Base-by-base conservation (phyloP, 2,329 filamentous ascomycete species). In the Colletotrichum plurivorum region DNA sequence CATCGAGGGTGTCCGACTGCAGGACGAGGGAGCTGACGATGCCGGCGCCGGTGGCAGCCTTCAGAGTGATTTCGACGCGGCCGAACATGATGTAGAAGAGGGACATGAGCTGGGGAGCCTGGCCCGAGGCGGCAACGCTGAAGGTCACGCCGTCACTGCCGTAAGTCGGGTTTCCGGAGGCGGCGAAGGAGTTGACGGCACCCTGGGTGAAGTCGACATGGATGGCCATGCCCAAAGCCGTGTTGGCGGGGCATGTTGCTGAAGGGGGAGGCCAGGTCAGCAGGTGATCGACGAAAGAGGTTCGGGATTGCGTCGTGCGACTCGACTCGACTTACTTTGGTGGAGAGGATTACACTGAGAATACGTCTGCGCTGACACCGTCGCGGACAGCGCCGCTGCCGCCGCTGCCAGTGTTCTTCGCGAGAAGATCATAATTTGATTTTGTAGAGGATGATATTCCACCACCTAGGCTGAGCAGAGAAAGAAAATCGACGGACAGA, bases 31-130 rank as follows among this genome's bases (percentile, higher is more conserved):
- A 96, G 80, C 94, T 97, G 73, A 99, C 95, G 75, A 99, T 98
- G 69, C 96, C 96, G 10, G 89, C 90, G 8, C 96, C 96, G 0
- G 94, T 92, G 10, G 96, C 94, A 27, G 94, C 90, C 82, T 95
- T 95, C 84, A 98, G 87, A 39, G 89, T 91, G 73, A 95, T 89
- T 73, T 97, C 93, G 77, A 98, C 93, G 72, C 92, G 93, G 73
- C 96, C 96, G 79, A 98, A 99, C 96, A 99, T 98, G 84, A 99
- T 97, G 86, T 98, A 98, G 89, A 97, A 98, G 76, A 96, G 89
- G 70, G 94, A 97, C 72, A 88, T 88, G 70, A 99, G 89, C 79
- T 95, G 92, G 0, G 96, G 96, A 3, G 94, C 89, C 77, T 99
- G 94, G 66, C 95, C 95, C 58, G 90, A 86, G 76, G 90, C 84